Evolutionary conservation across 495 filamentous ascomycete species (phyloP).

Genomic region (Penicillium verhagenii): DNA sequence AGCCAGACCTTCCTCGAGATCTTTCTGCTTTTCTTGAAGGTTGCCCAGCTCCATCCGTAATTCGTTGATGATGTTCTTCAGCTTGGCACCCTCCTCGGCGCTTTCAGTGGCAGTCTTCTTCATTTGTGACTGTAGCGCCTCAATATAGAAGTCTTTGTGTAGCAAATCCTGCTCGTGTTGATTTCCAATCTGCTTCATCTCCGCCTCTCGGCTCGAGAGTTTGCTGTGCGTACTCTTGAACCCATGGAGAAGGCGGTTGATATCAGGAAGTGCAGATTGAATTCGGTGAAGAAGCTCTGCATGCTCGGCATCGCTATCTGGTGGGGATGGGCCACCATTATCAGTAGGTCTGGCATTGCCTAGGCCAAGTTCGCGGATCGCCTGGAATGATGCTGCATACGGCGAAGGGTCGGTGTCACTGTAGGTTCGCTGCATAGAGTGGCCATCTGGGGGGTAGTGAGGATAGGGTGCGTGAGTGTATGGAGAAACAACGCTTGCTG

Average conservation of each 20-base stretch:
- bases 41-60: slow-evolving; percentile 57
- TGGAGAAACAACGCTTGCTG: slow-evolving; percentile 33
- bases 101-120: slow-evolving; percentile 51
- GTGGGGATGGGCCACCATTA: slow-evolving; percentile 33
- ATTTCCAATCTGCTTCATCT: slow-evolving; percentile 45
- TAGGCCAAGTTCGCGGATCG: slow-evolving; percentile 28
- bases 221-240: slow-evolving; percentile 47
- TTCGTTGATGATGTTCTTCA: slow-evolving; percentile 50
- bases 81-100: slow-evolving; percentile 45
- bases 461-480: slow-evolving; percentile 34
- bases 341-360: slow-evolving; percentile 21
- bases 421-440: slow-evolving; percentile 32
- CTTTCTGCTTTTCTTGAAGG: slow-evolving; percentile 54
- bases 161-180: slow-evolving; percentile 48
- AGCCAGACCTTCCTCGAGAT: slow-evolving; percentile 44
- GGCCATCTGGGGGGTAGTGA: slow-evolving; percentile 20
- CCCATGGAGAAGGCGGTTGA: slow-evolving; percentile 45
- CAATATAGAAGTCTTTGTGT: slow-evolving; percentile 55
- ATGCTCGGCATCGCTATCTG: slow-evolving; percentile 38
- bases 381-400: slow-evolving; percentile 34
- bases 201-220: slow-evolving; percentile 43
- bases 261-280: slow-evolving; percentile 50
- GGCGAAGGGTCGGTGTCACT: slow-evolving; percentile 26
- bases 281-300: slow-evolving; percentile 48
- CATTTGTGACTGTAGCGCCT: slow-evolving; percentile 51